Conservation (phyloP, 169 alveolate species). For the Cardiosporidium cionae region DNA sequence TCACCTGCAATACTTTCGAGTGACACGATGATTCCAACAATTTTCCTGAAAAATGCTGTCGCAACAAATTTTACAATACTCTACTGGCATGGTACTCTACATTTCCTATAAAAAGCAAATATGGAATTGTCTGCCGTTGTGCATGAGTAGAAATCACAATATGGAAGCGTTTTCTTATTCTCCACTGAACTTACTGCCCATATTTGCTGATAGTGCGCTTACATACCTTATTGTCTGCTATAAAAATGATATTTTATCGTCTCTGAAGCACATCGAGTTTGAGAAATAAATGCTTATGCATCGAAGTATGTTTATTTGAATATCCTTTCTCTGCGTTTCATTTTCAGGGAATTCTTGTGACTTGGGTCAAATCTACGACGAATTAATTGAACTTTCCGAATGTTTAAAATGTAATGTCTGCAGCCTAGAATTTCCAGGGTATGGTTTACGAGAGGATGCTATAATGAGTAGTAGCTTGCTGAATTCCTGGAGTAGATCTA, state of each 20-base stretch:
- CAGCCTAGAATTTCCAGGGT: slow-evolving; percentile 71
- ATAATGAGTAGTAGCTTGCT: slow-evolving; percentile 39
- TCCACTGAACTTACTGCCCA: too few relatives aligned
- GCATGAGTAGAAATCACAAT: too few relatives aligned
- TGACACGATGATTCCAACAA: background rate
- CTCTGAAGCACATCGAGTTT: too few relatives aligned
- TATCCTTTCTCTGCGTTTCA: too few relatives aligned
- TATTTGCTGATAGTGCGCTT: too few relatives aligned
- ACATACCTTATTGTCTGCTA: too few relatives aligned
- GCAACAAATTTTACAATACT: background rate
- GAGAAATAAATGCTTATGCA: too few relatives aligned
- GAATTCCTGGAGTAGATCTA: slow-evolving; percentile 59
- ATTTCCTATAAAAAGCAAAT: too few relatives aligned
- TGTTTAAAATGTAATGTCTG: slow-evolving; percentile 47
- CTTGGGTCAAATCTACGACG: slow-evolving; percentile 66
- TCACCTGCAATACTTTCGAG: background rate
- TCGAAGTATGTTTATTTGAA: too few relatives aligned
- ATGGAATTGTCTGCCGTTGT: too few relatives aligned
- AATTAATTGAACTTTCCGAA: slow-evolving; percentile 43
- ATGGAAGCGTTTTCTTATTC: too few relatives aligned
- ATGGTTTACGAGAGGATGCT: slow-evolving; percentile 52
- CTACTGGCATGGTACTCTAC: background rate
- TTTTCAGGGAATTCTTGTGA: slow-evolving; percentile 66
- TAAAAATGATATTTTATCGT: too few relatives aligned
- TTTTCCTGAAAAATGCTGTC: background rate